Conservation (phyloP, 805 yeast species). For the Tetrapisispora pingtungensis region DNA sequence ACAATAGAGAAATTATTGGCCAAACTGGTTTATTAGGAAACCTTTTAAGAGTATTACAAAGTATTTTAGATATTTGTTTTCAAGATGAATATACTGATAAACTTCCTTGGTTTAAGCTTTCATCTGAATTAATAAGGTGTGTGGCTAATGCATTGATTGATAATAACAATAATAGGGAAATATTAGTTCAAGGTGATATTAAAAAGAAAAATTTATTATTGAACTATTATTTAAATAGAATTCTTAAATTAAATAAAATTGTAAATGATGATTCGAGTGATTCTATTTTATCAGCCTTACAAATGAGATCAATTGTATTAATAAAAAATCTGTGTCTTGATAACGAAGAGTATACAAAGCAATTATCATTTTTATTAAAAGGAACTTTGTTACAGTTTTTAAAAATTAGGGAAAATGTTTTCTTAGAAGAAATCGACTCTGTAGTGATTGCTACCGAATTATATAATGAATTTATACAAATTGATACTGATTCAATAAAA, state of each 20-base stretch:
- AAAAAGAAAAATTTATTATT: constrained; percentile 8
- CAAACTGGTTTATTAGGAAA: constrained; percentile 20
- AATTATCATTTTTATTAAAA: constrained; percentile 9
- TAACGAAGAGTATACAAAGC: constrained; percentile 11
- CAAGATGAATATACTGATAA: background rate
- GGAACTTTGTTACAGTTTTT: constrained; percentile 13
- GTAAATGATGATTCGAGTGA: constrained; percentile 1
- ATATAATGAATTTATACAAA: constrained; percentile 13
- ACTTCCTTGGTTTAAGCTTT: constrained; percentile 12
- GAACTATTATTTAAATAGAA: constrained; percentile 12
- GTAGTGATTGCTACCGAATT: constrained; percentile 16
- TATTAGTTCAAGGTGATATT: constrained; percentile 7
- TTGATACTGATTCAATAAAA: constrained; percentile 3
- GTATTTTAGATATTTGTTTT: constrained; percentile 10
- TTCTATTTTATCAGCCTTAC: constrained; percentile 10
- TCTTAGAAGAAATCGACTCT: constrained; percentile 10
- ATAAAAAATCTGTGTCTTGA: constrained; percentile 23
- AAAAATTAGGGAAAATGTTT: constrained; percentile 6
- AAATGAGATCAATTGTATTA: constrained; percentile 22
- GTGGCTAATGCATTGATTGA: constrained; percentile 27
- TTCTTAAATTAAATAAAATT: constrained; percentile 9
- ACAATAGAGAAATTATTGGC: constrained; percentile 24
- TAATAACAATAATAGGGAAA: constrained; percentile 21
- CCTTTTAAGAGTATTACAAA: constrained; percentile 12
- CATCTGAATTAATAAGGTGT: constrained; percentile 26